phyloP scores from a whole-genome alignment of 192 early-diverging fungal genomes.

The Backusella australiensis region DNA sequence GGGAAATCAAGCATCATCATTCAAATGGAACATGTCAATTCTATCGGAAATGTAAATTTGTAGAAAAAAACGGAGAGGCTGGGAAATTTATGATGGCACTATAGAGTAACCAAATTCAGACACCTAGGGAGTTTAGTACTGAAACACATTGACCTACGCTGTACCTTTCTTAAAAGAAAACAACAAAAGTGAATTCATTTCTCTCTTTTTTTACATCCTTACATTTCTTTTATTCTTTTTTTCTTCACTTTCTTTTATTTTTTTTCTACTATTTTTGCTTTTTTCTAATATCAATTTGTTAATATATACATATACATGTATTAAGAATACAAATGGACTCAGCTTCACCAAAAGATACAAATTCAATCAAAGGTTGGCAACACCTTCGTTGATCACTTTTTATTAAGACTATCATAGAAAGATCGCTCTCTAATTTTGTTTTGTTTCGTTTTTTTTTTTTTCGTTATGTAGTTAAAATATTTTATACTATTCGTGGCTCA shows the following conservation, averaged over 20 bases:
- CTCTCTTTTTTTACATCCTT: constrained; percentile 14
- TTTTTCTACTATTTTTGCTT: not conserved
- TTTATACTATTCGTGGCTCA: constrained; percentile 28
- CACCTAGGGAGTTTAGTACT: constrained; percentile 19
- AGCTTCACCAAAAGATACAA: not conserved
- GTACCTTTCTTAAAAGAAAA: constrained; percentile 19
- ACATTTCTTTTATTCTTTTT: constrained; percentile 18
- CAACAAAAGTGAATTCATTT: constrained; percentile 1
- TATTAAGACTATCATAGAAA: not conserved
- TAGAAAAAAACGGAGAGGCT: constrained; percentile 8
- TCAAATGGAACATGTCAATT: constrained; percentile 5
- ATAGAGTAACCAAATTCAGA: constrained; percentile 20
- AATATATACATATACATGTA: constrained; percentile 6
- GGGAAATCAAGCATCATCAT: constrained; percentile 4
- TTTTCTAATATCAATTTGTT: constrained; percentile 4
- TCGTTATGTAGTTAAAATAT: constrained; percentile 31
- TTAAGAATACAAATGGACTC: not conserved
- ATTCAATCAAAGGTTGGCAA: constrained; percentile 12
- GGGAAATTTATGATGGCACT: constrained; percentile 4
- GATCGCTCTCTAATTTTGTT: not conserved
- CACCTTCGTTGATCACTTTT: not conserved
- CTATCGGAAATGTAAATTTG: constrained; percentile 8
- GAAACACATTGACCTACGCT: constrained; percentile 27
- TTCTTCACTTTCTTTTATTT: constrained; percentile 1
- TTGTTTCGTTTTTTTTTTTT: not conserved